These are phyloP conservation scores for Draba incana DNA, from an alignment of 345 rosid species.

Conservation along the genomic window DNA sequence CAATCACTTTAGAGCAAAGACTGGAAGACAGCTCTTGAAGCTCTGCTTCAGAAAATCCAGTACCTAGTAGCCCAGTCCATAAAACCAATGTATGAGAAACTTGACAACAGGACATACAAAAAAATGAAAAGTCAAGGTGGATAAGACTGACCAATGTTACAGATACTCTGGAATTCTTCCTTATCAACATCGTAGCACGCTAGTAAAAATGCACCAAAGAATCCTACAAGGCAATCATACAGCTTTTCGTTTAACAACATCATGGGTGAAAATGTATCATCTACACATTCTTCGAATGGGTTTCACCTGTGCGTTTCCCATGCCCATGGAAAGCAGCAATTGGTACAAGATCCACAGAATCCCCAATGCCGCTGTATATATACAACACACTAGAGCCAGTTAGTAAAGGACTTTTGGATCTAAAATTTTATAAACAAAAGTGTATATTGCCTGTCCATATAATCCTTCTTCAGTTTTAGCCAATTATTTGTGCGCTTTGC, in stretches of 20 bases:
- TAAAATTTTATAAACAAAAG: neutral
- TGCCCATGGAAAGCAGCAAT: constrained; percentile 96
- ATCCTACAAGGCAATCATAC: constrained; percentile 53
- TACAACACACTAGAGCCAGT: constrained; percentile 20
- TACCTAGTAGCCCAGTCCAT: constrained; percentile 50
- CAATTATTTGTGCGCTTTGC: constrained; percentile 88
- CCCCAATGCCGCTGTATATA: constrained; percentile 66
- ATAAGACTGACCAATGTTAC: constrained; percentile 75
- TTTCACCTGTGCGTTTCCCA: constrained; percentile 86
- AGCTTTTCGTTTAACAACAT: constrained; percentile 25
- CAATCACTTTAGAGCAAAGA: constrained; percentile 80
- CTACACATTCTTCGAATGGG: constrained; percentile 11
- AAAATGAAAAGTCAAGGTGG: constrained; percentile 8
- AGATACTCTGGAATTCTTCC: constrained; percentile 91
- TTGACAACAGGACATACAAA: too few species aligned
- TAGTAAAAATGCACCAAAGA: constrained; percentile 92
- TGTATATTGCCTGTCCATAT: constrained; percentile 71
- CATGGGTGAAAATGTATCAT: constrained; percentile 16
- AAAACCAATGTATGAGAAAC: constrained; percentile 6
- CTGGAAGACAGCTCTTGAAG: constrained; percentile 85
- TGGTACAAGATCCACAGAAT: constrained; percentile 92
- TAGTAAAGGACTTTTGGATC: neutral
- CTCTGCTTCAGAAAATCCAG: constrained; percentile 82
- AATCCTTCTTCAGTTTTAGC: constrained; percentile 96
- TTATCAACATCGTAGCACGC: constrained; percentile 78